Percentiles rank a stretch among this genome's conserved stretches.
Conservation (phyloP, 352 stramenopile genomes). For the Aphanomyces euteiches region DNA sequence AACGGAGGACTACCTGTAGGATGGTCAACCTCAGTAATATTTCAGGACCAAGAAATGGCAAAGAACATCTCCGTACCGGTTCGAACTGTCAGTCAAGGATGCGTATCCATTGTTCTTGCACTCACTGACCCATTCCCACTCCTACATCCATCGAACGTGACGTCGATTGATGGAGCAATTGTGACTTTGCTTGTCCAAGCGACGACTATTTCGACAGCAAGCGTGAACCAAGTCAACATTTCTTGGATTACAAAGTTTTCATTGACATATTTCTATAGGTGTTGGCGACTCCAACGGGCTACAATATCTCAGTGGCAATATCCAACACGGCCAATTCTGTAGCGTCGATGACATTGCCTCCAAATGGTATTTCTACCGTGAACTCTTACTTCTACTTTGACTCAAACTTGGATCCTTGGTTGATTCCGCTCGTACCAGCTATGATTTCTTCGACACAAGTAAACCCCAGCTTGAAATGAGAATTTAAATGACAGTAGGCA, state of each 20-base stretch:
- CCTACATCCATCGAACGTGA: constrained; percentile 1
- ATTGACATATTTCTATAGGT: constrained; percentile 7
- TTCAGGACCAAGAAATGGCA: constrained; percentile 8
- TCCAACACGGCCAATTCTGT: neutral
- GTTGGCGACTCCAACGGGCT: neutral
- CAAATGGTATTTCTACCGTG: neutral
- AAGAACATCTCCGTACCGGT: constrained; percentile 9
- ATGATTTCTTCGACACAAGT: constrained; percentile 13
- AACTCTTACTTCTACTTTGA: constrained; percentile 28
- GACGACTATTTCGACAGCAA: constrained; percentile 6
- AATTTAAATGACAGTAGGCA: too few relatives aligned
- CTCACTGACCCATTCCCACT: neutral
- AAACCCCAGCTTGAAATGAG: neutral
- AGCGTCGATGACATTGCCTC: neutral
- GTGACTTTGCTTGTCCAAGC: constrained; percentile 20
- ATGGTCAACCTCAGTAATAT: constrained; percentile 19
- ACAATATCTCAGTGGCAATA: constrained; percentile 1
- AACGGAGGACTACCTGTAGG: constrained; percentile 3
- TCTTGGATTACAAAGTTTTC: neutral
- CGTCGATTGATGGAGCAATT: neutral
- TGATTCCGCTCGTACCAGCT: constrained; percentile 18
- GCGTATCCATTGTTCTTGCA: neutral
- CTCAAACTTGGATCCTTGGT: neutral
- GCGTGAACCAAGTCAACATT: neutral
- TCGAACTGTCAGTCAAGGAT: neutral